Evolutionary conservation across 108 stramenopile species (phyloP).

Genomic region (Nitzschia sp.): DNA sequence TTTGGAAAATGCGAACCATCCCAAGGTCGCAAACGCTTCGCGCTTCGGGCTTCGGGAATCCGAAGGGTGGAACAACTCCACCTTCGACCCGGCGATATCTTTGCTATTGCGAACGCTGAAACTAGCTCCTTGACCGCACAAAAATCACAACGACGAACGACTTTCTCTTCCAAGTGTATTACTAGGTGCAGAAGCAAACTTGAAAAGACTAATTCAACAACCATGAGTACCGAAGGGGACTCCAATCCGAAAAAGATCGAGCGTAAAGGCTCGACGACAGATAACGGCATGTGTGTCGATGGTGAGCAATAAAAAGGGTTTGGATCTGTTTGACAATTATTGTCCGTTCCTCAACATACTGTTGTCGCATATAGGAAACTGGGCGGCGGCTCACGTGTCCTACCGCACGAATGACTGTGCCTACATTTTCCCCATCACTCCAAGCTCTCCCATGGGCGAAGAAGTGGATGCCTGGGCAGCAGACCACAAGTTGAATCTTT

Average conservation of each 20-base stretch:
- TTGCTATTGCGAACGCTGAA: no score
- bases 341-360: background rate
- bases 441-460: constrained; percentile 59
- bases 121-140: no score
- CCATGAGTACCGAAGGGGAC: background rate
- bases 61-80: no score
- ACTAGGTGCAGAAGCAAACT: no score
- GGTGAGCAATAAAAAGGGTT: background rate
- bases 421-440: constrained; percentile 72
- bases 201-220: no score
- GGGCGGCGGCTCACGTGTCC: constrained; percentile 61
- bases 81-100: no score
- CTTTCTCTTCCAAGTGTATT: no score
- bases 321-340: background rate
- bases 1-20: no score
- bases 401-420: constrained; percentile 68
- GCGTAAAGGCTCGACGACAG: background rate
- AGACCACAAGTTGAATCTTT: constrained; percentile 53
- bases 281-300: constrained; percentile 13
- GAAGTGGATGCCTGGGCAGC: constrained; percentile 65
- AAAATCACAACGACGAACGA: no score
- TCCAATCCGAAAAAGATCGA: background rate
- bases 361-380: constrained; percentile 21
- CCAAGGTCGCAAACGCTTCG: no score
- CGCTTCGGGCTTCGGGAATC: no score